These are phyloP conservation scores for Podila verticillata DNA, from an alignment of 192 early-diverging fungal genomes.

Conservation along the genomic window DNA sequence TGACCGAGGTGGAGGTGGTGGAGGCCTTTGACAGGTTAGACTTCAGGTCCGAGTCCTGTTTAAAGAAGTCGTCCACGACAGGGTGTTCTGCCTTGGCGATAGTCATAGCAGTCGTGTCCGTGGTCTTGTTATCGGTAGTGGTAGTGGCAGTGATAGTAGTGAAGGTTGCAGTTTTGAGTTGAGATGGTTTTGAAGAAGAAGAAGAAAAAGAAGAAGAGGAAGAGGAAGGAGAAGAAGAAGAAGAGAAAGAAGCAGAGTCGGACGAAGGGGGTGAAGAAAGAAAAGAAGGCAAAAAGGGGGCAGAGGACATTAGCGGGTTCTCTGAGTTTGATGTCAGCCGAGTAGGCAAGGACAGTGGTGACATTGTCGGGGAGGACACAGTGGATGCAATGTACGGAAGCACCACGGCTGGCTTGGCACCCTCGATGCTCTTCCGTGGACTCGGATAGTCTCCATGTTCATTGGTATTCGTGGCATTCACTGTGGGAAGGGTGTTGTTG, in stretches of 20 bases:
- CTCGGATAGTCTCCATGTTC: background rate
- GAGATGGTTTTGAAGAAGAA: background rate
- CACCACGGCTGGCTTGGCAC: conserved; percentile 13
- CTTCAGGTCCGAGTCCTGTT: background rate
- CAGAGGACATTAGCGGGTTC: background rate
- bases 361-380: conserved; percentile 5
- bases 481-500: too few species aligned
- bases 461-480: background rate
- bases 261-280: conserved; percentile 4
- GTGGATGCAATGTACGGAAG: conserved; percentile 13
- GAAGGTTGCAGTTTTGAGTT: conserved; percentile 12
- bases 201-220: conserved; percentile 7
- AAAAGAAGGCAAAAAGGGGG: conserved; percentile 4
- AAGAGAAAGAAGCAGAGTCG: conserved; percentile 1
- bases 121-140: background rate
- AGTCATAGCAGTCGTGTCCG: background rate
- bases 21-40: background rate
- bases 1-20: conserved; percentile 13
- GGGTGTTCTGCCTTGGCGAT: conserved; percentile 1
- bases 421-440: background rate
- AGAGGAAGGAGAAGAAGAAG: conserved; percentile 7
- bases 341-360: conserved; percentile 6
- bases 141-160: conserved; percentile 8
- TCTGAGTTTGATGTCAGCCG: background rate
- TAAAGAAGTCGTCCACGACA: conserved; percentile 1